Evolutionary conservation across 139 green algal species (phyloP).

Genomic region (Closterium sp.): DNA sequence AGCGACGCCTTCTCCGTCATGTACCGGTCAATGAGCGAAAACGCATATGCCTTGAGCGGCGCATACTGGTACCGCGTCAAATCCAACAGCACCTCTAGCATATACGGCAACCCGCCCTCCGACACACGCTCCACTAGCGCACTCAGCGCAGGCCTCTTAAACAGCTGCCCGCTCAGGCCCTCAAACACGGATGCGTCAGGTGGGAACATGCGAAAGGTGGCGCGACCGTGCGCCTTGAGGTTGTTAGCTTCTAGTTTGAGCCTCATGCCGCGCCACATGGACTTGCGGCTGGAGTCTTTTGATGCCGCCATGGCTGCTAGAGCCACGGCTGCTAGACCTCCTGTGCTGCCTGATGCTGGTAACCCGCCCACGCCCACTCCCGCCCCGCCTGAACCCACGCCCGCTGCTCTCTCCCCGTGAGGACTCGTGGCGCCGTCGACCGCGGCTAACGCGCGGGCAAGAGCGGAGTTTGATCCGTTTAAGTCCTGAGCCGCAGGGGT

Average conservation of each 20-base stretch:
- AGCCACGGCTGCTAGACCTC: not conserved
- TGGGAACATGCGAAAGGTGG: not conserved
- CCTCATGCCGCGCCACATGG: not conserved
- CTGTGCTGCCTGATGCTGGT: not conserved
- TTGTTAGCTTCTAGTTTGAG: not conserved
- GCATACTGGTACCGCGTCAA: constrained; percentile 7
- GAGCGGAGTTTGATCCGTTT: not conserved
- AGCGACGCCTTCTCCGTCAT: constrained; percentile 14
- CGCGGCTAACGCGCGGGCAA: not conserved
- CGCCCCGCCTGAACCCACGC: not conserved
- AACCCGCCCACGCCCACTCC: not conserved
- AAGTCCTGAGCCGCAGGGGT: not conserved
- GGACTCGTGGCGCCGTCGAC: not conserved
- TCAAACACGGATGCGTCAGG: constrained; percentile 1
- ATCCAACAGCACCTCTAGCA: constrained; percentile 11
- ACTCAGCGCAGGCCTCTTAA: not conserved
- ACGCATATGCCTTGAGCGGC: not conserved
- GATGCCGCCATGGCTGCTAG: not conserved
- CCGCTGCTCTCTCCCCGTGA: not conserved
- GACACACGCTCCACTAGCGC: not conserved
- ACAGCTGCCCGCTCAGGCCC: not conserved
- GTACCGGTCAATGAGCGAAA: not conserved
- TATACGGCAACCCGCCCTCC: not conserved
- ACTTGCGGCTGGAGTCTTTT: not conserved
- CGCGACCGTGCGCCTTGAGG: not conserved